A percentile compares a stretch with the other conserved stretches of the same genome.
These are phyloP conservation scores for Claviceps sp. DNA, from an alignment of 2,329 filamentous ascomycete species.

Conservation along the genomic window DNA sequence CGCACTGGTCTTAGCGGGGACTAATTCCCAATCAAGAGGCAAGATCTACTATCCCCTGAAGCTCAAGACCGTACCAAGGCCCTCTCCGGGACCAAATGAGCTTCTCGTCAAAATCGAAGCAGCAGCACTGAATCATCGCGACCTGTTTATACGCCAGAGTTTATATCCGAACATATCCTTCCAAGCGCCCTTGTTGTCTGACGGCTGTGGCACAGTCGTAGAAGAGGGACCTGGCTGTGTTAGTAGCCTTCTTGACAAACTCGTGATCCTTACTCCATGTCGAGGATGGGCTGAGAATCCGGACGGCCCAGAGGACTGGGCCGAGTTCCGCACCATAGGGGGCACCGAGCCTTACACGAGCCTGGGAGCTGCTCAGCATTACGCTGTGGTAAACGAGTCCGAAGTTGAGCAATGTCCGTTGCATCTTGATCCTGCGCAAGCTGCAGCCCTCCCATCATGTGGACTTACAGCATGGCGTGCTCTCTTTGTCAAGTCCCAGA, in stretches of 20 bases:
- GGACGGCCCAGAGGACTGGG: conserved; percentile 53
- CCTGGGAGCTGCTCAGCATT: conserved; percentile 46
- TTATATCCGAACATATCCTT: conserved; percentile 82
- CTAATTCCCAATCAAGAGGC: not conserved
- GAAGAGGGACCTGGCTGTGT: conserved; percentile 38
- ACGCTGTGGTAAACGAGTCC: conserved; percentile 49
- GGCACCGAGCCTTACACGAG: conserved; percentile 37
- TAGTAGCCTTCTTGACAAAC: conserved; percentile 34
- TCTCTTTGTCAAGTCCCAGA: conserved; percentile 57
- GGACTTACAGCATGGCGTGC: conserved; percentile 85
- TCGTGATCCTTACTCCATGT: conserved; percentile 67
- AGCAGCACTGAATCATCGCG: conserved; percentile 83
- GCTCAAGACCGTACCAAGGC: not conserved
- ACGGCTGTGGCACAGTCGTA: conserved; percentile 66
- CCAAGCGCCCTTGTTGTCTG: conserved; percentile 62
- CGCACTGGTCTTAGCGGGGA: not conserved
- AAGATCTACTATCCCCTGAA: conserved; percentile 2
- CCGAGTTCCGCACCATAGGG: conserved; percentile 48
- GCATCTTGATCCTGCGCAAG: conserved; percentile 61
- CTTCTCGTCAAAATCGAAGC: conserved; percentile 65
- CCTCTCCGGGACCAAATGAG: conserved; percentile 45
- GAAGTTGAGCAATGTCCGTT: conserved; percentile 66
- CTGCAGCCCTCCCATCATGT: conserved; percentile 70
- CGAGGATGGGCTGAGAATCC: conserved; percentile 62
- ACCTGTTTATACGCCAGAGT: conserved; percentile 85